These are phyloP conservation scores for Syncephalastrum monosporum DNA, from an alignment of 371 early-diverging fungal genomes.

Conservation along the genomic window DNA sequence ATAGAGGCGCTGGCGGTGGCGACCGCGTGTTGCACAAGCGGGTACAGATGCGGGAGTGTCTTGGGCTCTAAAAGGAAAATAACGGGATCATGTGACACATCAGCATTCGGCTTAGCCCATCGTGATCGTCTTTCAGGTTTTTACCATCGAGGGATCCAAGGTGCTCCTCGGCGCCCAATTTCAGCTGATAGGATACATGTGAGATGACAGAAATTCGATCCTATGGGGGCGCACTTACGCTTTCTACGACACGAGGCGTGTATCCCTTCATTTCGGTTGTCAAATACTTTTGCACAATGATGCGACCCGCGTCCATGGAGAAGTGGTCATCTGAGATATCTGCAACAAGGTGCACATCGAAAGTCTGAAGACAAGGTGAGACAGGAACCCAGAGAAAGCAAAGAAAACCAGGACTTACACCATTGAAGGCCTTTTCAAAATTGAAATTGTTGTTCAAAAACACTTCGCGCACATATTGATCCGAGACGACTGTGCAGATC, in stretches of 20 bases:
- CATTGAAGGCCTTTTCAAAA: constrained; percentile 5
- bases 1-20: constrained; percentile 23
- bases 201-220: too few relatives aligned
- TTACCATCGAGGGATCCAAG: too few relatives aligned
- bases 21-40: constrained; percentile 18
- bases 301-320: neutral
- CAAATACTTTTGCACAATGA: constrained; percentile 12
- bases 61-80: constrained; percentile 2
- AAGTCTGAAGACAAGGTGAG: constrained; percentile 5
- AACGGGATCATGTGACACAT: too few relatives aligned
- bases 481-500: constrained; percentile 7
- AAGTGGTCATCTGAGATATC: constrained; percentile 1
- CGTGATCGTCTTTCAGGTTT: too few relatives aligned
- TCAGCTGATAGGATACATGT: too few relatives aligned
- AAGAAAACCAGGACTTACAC: neutral
- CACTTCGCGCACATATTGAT: constrained; percentile 7
- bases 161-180: too few relatives aligned
- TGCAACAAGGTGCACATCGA: constrained; percentile 9
- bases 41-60: constrained; percentile 16
- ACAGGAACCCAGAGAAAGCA: too few relatives aligned
- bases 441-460: constrained; percentile 7
- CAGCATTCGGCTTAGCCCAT: too few relatives aligned
- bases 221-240: neutral
- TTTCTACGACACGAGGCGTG: constrained; percentile 13
- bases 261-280: constrained; percentile 11